Evolutionary conservation across 805 yeast genomes (phyloP).

Genomic region (Candida methanosorbosa): DNA sequence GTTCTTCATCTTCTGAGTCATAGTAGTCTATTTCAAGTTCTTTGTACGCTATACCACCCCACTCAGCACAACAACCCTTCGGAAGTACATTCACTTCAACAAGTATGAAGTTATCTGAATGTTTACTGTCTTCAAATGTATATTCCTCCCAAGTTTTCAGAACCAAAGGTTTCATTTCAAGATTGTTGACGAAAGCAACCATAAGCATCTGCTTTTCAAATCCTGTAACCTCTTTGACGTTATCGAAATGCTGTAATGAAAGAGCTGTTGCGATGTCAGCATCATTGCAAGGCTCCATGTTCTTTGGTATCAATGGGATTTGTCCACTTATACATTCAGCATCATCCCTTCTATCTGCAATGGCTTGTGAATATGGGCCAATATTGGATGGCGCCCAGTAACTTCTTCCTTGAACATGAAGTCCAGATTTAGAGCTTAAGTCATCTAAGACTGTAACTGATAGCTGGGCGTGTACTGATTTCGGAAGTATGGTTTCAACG

Average conservation of each 20-base stretch:
- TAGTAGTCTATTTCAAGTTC: slow-evolving; percentile 30
- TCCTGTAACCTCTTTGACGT: slow-evolving; percentile 49
- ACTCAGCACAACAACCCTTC: slow-evolving; percentile 55
- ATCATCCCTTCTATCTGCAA: slow-evolving; percentile 37
- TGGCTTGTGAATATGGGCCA: slow-evolving; percentile 93
- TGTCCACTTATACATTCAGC: slow-evolving; percentile 77
- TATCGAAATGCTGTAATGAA: slow-evolving; percentile 67
- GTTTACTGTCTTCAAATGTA: slow-evolving; percentile 9
- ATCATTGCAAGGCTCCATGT: slow-evolving; percentile 43
- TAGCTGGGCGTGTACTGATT: slow-evolving; percentile 35
- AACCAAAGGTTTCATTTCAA: slow-evolving; percentile 21
- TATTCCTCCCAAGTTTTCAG: slow-evolving; percentile 39
- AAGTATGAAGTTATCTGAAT: slow-evolving; percentile 30
- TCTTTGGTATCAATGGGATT: slow-evolving; percentile 71
- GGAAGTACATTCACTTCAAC: slow-evolving; percentile 56
- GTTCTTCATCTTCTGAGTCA: slow-evolving; percentile 27
- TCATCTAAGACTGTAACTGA: slow-evolving; percentile 46
- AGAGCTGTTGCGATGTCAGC: slow-evolving; percentile 33
- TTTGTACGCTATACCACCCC: slow-evolving; percentile 58
- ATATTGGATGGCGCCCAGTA: slow-evolving; percentile 99
- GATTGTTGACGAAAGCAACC: slow-evolving; percentile 46
- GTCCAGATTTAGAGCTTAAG: slow-evolving; percentile 42
- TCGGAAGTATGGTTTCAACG: slow-evolving; percentile 49
- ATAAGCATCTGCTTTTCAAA: slow-evolving; percentile 35
- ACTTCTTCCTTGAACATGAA: slow-evolving; percentile 88